Conservation (phyloP, 78 protist genomes). For the Tieghemostelium lacteum region DNA sequence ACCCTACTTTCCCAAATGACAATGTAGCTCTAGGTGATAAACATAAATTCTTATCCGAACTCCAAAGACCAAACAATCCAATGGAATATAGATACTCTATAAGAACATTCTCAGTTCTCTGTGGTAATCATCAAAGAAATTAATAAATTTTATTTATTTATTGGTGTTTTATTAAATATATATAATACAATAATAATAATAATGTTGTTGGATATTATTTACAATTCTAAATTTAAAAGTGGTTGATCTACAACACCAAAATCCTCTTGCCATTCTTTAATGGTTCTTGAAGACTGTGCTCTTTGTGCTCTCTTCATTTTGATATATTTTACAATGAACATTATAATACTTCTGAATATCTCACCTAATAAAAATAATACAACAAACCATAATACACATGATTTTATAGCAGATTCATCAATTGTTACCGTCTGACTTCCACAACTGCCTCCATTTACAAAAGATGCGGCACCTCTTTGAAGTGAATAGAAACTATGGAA, state of each 20-base stretch:
- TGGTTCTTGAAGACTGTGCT: not conserved
- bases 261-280: slow-evolving; percentile 3
- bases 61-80: too few species aligned
- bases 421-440: not conserved
- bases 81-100: too few species aligned
- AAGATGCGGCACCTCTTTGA: slow-evolving; percentile 17
- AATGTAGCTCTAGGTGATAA: not conserved
- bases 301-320: not conserved
- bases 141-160: too few species aligned
- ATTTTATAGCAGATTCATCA: not conserved
- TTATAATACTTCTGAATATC: not conserved
- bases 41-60: not conserved
- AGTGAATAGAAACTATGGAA: slow-evolving; percentile 10
- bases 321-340: not conserved
- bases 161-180: too few species aligned
- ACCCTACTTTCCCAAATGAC: slow-evolving; percentile 34
- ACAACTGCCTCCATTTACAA: slow-evolving; percentile 24
- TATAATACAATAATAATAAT: too few species aligned
- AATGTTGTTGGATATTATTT: too few species aligned
- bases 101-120: too few species aligned
- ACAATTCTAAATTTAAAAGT: slow-evolving; percentile 17
- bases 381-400: slow-evolving; percentile 5
- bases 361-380: slow-evolving; percentile 9
- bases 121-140: too few species aligned
- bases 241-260: slow-evolving; percentile 46